phyloP scores from a whole-genome alignment of 2,329 filamentous ascomycete species.

The Neodidymelliopsis sp. region DNA sequence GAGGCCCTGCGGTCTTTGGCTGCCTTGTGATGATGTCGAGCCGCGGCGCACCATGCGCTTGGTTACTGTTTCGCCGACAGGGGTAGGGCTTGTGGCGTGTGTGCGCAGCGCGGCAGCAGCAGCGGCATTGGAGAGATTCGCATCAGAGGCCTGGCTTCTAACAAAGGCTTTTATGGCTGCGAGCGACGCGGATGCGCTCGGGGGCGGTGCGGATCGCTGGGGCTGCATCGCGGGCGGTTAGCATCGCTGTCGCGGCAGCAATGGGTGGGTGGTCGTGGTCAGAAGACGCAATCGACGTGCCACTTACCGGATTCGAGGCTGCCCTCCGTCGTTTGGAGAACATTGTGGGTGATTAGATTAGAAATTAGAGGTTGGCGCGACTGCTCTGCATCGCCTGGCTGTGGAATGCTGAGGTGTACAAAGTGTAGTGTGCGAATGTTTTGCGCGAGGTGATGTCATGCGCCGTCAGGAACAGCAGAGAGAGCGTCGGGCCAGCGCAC shows the following conservation, averaged over 20 bases:
- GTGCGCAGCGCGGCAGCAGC: conserved; percentile 85
- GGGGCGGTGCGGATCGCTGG: conserved; percentile 53
- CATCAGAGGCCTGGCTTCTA: conserved; percentile 68
- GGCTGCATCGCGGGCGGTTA: conserved; percentile 40
- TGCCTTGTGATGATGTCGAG: conserved; percentile 72
- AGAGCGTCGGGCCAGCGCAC: conserved; percentile 11
- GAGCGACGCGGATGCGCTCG: conserved; percentile 76
- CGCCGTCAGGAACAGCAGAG: conserved; percentile 5
- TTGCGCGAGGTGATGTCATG: conserved; percentile 28
- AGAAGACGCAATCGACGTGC: conserved; percentile 9
- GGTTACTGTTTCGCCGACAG: conserved; percentile 83
- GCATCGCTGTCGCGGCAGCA: conserved; percentile 23
- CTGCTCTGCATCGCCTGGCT: conserved; percentile 32
- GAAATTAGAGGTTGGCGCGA: conserved; percentile 29
- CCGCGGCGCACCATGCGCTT: conserved; percentile 80
- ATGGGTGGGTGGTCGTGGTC: conserved; percentile 7
- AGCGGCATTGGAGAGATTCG: conserved; percentile 80
- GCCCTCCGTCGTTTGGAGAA: conserved; percentile 43
- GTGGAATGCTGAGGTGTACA: conserved; percentile 15
- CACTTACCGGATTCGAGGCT: conserved; percentile 44
- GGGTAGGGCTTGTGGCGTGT: conserved; percentile 77
- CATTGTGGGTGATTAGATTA: conserved; percentile 37
- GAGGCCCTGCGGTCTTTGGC: conserved; percentile 48
- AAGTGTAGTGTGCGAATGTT: conserved; percentile 13
- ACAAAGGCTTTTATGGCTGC: conserved; percentile 84